Conservation (phyloP, 768 basidiomycete species). For the Exidia glandulosa region DNA sequence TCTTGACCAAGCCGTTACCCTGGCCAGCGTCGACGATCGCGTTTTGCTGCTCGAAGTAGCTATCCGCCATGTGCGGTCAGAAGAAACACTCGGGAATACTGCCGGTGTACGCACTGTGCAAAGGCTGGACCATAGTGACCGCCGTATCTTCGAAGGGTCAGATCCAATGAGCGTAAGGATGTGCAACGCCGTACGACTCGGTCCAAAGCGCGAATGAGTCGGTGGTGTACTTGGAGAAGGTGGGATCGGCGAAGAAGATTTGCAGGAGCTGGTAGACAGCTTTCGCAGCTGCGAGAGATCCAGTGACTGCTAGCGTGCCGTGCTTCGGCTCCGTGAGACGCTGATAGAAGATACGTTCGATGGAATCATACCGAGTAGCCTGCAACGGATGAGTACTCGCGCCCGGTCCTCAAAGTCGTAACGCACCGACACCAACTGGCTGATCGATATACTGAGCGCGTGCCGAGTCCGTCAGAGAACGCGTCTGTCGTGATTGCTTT, state of each 20-base stretch:
- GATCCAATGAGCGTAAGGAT: neutral
- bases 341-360: no score
- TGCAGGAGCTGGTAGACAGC: conserved; percentile 42
- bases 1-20: conserved; percentile 27
- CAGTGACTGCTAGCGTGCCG: conserved; percentile 37
- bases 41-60: conserved; percentile 49
- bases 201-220: conserved; percentile 51
- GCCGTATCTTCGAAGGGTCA: conserved; percentile 17
- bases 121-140: conserved; percentile 31
- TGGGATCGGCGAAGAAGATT: conserved; percentile 45
- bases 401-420: neutral
- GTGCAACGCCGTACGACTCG: conserved; percentile 31
- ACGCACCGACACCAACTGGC: conserved; percentile 20
- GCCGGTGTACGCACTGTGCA: conserved; percentile 7
- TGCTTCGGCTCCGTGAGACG: no score
- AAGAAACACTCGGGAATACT: neutral
- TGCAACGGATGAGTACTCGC: conserved; percentile 26
- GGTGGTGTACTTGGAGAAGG: conserved; percentile 36
- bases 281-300: conserved; percentile 40
- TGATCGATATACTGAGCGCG: conserved; percentile 55
- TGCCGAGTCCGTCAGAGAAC: neutral
- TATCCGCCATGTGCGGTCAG: neutral
- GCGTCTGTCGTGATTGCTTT: neutral
- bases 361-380: no score
- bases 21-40: conserved; percentile 38